Conservation (phyloP, 257 asterid species). For the Petunia secreta region DNA sequence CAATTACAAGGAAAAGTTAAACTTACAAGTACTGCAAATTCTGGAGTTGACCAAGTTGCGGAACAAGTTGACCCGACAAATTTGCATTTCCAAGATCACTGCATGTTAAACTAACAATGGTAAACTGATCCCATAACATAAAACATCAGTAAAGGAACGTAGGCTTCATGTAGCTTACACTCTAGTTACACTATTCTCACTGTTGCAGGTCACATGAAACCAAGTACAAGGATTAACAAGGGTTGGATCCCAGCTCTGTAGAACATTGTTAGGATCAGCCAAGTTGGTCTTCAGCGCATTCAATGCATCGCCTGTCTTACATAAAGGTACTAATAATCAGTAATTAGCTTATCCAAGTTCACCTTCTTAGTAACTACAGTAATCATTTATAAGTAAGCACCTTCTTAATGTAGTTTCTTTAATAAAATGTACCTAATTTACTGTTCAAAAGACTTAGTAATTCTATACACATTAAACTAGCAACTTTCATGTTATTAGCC, state of each 20-base stretch:
- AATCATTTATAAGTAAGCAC: neutral
- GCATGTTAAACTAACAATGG: constrained; percentile 26
- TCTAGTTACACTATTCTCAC: constrained; percentile 80
- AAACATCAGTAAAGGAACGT: neutral
- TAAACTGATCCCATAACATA: neutral
- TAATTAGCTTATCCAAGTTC: neutral
- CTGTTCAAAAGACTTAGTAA: neutral
- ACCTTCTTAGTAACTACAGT: neutral
- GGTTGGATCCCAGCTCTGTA: constrained; percentile 97
- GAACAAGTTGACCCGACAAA: constrained; percentile 81
- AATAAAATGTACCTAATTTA: neutral
- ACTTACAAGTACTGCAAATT: constrained; percentile 92
- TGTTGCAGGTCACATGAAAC: constrained; percentile 94
- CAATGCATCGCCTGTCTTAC: constrained; percentile 90
- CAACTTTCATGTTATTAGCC: neutral
- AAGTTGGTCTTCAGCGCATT: constrained; percentile 70
- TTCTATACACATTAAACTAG: neutral
- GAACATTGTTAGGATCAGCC: constrained; percentile 87
- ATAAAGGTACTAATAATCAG: constrained; percentile 23
- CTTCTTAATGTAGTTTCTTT: neutral
- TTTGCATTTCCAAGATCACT: constrained; percentile 98
- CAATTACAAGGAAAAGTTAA: neutral
- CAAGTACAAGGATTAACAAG: constrained; percentile 98
- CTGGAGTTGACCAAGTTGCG: constrained; percentile 87
- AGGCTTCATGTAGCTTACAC: constrained; percentile 61